Conservation (phyloP, 1,139 yeast genomes). For the Chernovozyma sophiae-reginae region DNA sequence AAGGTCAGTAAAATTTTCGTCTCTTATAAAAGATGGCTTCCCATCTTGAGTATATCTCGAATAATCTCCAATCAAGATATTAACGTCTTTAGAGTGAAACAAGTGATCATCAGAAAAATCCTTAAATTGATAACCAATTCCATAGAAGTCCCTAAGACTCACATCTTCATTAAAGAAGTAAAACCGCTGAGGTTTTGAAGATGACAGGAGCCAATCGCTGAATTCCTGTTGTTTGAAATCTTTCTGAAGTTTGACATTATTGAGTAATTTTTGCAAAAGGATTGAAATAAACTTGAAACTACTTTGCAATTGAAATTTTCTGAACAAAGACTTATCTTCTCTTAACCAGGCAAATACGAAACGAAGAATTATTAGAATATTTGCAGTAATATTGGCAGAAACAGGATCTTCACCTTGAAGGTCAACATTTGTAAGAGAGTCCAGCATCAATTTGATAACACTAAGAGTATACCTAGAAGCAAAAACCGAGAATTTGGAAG, state of each 20-base stretch:
- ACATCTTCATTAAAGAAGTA: constrained; percentile 65
- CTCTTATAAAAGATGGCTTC: constrained; percentile 27
- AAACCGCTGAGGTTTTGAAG: constrained; percentile 35
- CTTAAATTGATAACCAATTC: constrained; percentile 49
- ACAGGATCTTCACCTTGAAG: neutral
- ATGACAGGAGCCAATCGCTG: neutral
- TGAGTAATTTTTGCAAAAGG: neutral
- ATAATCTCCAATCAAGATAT: constrained; percentile 33
- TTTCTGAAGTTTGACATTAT: neutral
- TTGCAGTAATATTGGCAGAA: constrained; percentile 2
- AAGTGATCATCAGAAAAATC: constrained; percentile 57
- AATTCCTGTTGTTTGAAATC: neutral
- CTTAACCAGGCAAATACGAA: constrained; percentile 3
- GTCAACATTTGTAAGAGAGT: neutral
- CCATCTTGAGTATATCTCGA: constrained; percentile 14
- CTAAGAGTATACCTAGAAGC: neutral
- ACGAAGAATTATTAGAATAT: constrained; percentile 1
- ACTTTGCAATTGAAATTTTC: neutral
- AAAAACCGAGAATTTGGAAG: neutral
- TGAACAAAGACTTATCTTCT: neutral
- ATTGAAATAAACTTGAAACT: neutral
- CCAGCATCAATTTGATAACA: neutral
- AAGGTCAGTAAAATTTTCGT: constrained; percentile 3
- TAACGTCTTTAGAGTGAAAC: constrained; percentile 26
- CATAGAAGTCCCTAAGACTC: constrained; percentile 51